These are phyloP conservation scores for Trichophyton verrucosum DNA, from an alignment of 2,329 filamentous ascomycete species.

Conservation along the genomic window DNA sequence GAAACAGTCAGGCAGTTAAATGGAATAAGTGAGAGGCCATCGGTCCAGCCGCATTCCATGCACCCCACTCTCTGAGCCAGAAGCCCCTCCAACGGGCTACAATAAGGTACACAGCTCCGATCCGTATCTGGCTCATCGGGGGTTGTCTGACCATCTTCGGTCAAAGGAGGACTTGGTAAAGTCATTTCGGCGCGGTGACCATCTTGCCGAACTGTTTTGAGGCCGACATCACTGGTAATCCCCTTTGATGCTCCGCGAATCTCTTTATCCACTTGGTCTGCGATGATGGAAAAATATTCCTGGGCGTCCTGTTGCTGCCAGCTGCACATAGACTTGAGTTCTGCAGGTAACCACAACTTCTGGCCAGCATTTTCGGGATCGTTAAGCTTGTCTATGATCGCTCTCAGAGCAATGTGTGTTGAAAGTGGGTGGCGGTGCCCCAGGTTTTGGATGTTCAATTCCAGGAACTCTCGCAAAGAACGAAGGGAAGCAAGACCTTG, in stretches of 20 bases:
- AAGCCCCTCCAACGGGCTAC: slow-evolving; percentile 77
- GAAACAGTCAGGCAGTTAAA: slow-evolving; percentile 90
- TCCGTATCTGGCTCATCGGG: slow-evolving; percentile 10
- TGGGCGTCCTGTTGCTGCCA: slow-evolving; percentile 97
- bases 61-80: slow-evolving; percentile 83
- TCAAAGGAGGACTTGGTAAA: not conserved
- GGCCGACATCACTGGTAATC: slow-evolving; percentile 33
- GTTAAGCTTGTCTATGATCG: slow-evolving; percentile 59
- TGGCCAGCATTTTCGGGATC: slow-evolving; percentile 57
- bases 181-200: not conserved
- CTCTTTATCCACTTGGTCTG: slow-evolving; percentile 76
- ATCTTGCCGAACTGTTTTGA: slow-evolving; percentile 21
- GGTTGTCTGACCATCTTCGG: slow-evolving; percentile 13
- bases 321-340: slow-evolving; percentile 83
- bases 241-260: slow-evolving; percentile 41
- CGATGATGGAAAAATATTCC: slow-evolving; percentile 84
- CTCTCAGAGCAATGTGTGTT: slow-evolving; percentile 46
- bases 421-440: slow-evolving; percentile 27
- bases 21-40: slow-evolving; percentile 77
- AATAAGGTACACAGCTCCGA: slow-evolving; percentile 23
- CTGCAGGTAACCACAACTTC: slow-evolving; percentile 67
- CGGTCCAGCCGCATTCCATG: slow-evolving; percentile 69
- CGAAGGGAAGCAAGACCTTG: slow-evolving; percentile 69
- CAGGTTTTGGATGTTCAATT: slow-evolving; percentile 28
- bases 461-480: slow-evolving; percentile 56